Base-by-base conservation (phyloP, 139 green algal genomes). In the Ulvella scutata region DNA sequence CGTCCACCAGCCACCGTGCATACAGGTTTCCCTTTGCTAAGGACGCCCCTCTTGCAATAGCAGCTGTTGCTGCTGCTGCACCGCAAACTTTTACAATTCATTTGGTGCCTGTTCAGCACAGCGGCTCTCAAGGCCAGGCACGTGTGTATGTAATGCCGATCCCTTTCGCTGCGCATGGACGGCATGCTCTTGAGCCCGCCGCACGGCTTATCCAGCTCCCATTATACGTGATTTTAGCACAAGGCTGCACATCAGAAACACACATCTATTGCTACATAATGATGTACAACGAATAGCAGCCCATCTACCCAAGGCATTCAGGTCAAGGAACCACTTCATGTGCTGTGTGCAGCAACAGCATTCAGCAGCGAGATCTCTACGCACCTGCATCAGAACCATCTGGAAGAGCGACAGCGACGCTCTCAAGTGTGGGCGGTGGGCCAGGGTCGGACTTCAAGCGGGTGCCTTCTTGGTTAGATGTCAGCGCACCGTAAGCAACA, bases 11-110 rank as follows among this genome's bases (percentile, higher is more conserved):
- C 51, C 51, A 67, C n/a, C 51, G 90, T 97, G 85, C 90, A 93
- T 28, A 98, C 82, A 79, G 98, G 98, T 67, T 94, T 87, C 0
- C 94, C 92, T 29, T 90, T 84, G 81, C 97, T 92, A 29, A 98
- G 92, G 20, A 98, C 85, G 83, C 96, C 94, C 67, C 91, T 88
- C 76, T 10, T 44, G 23, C 40, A 28, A 43, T 38, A 3, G 72
- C 51, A 60, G 73, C 60, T 43, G 37, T 61, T 43, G 28, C 38
- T 37, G 2, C 2, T 29, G 4, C 20, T 37, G 51, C 51, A 26
- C 7, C 26, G 51, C 13, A 28, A 28, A 7, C 10, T 28, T 37
- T 10, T 28, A 20, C 43, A 51, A 3, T 75, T 21, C 59, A 35
- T 4, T 61, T 4, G 72, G 36, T 21, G 34, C 21, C 4, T 37